Conservation (phyloP, 768 basidiomycete species). For the Trametes meyenii region DNA sequence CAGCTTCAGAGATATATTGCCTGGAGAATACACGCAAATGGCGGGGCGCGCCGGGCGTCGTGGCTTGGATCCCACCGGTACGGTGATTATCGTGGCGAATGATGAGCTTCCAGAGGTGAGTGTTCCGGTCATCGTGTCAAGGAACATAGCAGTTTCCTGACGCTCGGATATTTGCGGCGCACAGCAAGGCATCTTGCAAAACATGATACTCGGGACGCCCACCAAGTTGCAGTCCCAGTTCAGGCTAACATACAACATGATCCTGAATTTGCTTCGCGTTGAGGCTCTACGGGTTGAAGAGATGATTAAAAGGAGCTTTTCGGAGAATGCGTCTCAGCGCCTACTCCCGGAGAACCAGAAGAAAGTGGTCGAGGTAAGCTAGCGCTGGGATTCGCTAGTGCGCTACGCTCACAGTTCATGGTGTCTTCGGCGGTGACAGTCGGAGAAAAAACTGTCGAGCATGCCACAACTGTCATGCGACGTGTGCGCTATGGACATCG, state of each 20-base stretch:
- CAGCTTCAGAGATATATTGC: slow-evolving; percentile 85
- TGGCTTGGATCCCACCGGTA: slow-evolving; percentile 93
- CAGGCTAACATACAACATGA: slow-evolving; percentile 99
- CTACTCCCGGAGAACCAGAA: slow-evolving; percentile 93
- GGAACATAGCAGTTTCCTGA: neutral
- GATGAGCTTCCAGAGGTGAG: slow-evolving; percentile 86
- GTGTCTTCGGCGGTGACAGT: slow-evolving; percentile 43
- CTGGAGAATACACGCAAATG: slow-evolving; percentile 99
- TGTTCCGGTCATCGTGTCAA: neutral
- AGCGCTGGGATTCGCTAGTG: neutral
- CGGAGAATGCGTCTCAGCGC: slow-evolving; percentile 94
- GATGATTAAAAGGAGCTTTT: slow-evolving; percentile 99
- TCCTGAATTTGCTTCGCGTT: slow-evolving; percentile 92
- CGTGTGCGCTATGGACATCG: slow-evolving; percentile 72
- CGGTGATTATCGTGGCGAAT: slow-evolving; percentile 87
- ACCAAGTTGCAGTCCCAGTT: slow-evolving; percentile 95
- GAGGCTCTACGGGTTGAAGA: slow-evolving; percentile 96
- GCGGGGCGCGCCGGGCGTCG: slow-evolving; percentile 96
- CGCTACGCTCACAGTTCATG: slow-evolving; percentile 7
- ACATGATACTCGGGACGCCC: slow-evolving; percentile 94
- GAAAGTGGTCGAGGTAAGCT: slow-evolving; percentile 75
- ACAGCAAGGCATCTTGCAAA: slow-evolving; percentile 73
- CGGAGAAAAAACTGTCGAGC: slow-evolving; percentile 65
- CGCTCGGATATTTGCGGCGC: neutral
- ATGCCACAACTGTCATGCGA: slow-evolving; percentile 70